A percentile compares a stretch with the other conserved stretches of the same genome.
Evolutionary conservation across 1,139 yeast species (phyloP).

Genomic region (Kluyveromyces marxianus): DNA sequence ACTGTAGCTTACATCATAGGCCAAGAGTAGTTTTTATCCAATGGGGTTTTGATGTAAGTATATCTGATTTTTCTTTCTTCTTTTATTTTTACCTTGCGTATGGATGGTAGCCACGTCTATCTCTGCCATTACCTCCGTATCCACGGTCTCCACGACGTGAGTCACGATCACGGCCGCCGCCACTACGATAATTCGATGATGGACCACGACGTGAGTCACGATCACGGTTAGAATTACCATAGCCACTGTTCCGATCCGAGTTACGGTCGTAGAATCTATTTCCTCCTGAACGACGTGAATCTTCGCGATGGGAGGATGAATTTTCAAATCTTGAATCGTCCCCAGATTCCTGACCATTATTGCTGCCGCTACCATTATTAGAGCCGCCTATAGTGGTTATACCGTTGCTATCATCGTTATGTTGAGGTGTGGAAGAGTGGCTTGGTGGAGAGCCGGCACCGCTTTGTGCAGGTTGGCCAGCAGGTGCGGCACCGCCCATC

Average conservation of each 20-base stretch:
- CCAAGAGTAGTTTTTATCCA: too few relatives aligned
- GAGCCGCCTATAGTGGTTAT: constrained; percentile 28
- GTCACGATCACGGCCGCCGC: constrained; percentile 7
- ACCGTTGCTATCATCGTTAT: constrained; percentile 20
- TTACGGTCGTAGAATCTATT: constrained; percentile 5
- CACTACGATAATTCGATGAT: constrained; percentile 7
- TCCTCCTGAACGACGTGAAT: constrained; percentile 10
- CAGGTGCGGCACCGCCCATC: constrained; percentile 44
- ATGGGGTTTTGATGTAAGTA: too few relatives aligned
- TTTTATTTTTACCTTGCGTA: constrained; percentile 4
- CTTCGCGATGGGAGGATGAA: constrained; percentile 9
- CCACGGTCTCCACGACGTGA: constrained; percentile 9
- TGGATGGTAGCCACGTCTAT: constrained; percentile 10
- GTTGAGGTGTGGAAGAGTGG: constrained; percentile 3
- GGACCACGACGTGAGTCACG: constrained; percentile 9
- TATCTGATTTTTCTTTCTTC: too few relatives aligned
- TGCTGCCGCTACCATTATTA: constrained; percentile 16
- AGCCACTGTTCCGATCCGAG: constrained; percentile 1
- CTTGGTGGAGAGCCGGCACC: constrained; percentile 18
- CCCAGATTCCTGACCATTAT: constrained; percentile 5
- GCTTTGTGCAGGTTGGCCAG: constrained; percentile 24
- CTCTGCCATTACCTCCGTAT: constrained; percentile 6
- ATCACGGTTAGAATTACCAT: constrained; percentile 2
- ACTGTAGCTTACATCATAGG: too few relatives aligned
- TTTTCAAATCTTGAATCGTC: constrained; percentile 6